A percentile compares a stretch with the other conserved stretches of the same genome.
These are phyloP conservation scores for Cercospora sojina DNA, from an alignment of 2,329 filamentous ascomycete species.

Conservation along the genomic window DNA sequence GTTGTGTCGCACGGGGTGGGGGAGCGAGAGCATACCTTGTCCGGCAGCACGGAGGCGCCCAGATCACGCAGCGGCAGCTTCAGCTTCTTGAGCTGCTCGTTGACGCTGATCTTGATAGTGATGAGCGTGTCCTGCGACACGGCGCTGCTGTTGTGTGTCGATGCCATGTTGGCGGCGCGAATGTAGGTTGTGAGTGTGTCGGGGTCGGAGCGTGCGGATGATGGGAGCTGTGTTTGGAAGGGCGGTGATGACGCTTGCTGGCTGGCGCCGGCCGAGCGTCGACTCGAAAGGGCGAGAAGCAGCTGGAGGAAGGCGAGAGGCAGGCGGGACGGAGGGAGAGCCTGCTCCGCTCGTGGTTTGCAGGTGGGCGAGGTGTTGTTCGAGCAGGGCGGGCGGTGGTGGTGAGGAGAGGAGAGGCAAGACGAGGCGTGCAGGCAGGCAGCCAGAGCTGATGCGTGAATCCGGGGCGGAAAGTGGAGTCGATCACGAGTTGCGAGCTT, in stretches of 20 bases:
- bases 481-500: slow-evolving; percentile 7
- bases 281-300: not conserved
- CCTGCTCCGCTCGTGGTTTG: slow-evolving; percentile 9
- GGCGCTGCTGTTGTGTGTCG: slow-evolving; percentile 36
- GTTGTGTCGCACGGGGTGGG: slow-evolving; percentile 11
- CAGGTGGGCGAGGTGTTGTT: slow-evolving; percentile 1
- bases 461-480: slow-evolving; percentile 1
- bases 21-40: slow-evolving; percentile 65
- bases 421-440: slow-evolving; percentile 1
- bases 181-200: not conserved
- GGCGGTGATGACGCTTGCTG: slow-evolving; percentile 14
- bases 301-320: not conserved
- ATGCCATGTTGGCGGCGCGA: slow-evolving; percentile 39
- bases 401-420: not conserved
- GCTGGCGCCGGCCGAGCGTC: slow-evolving; percentile 5
- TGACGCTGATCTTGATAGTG: slow-evolving; percentile 79
- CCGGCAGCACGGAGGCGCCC: slow-evolving; percentile 68
- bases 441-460: slow-evolving; percentile 10
- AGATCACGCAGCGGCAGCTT: slow-evolving; percentile 89
- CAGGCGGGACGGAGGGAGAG: not conserved
- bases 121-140: slow-evolving; percentile 69
- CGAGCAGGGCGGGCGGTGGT: not conserved
- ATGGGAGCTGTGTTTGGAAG: not conserved
- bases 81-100: slow-evolving; percentile 75
- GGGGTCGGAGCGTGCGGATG: slow-evolving; percentile 3